Evolutionary conservation across 1,139 yeast genomes (phyloP), one percentile per base, ranked within the genome.

Genomic region (Yamadazyma aaseri): DNA sequence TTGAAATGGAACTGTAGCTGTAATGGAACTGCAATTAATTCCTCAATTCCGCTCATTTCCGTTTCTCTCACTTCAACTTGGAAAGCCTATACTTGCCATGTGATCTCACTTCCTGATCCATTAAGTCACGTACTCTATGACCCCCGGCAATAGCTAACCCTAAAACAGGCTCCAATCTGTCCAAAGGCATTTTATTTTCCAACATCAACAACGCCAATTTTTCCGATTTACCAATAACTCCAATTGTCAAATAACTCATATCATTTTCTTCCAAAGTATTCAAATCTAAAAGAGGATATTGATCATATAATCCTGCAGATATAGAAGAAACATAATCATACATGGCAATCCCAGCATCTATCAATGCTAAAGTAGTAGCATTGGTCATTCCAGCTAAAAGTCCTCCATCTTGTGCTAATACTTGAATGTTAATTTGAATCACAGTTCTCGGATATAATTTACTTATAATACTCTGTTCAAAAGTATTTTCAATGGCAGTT

Each of bases 331-430:
- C 84, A 53, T 86, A 90, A 55, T 92, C 97, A 52, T 84, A 84
- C 86, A 92, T 83, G 12, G 97, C 86, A 28, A 92, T 81, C 29
- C 98, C 98, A 1, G 97, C 97, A 60, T 94, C 97, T 29, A 92
- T 79, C 32, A 92, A 67, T 0, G 96, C 97, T 46, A 92, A 64
- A 1, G 96, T 86, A 33, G 86, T 76, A n/a, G 97, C 87, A 55
- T 94, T 92, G 32, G 87, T 71, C 50, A 94, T 77, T 1, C 86
- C 73, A 0, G 96, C 78, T 45, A 92, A 62, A 31, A 90, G 56
- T 0, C 96, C 95, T 22, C 98, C 98, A 54, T 94, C 98, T 50
- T 87, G 87, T 7, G 92, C 81, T 39, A 92, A 66, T 0, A 92
- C 89, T 46, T 86, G 86, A 12, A 90, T 64, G 35, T 76, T 76